Base-by-base conservation (phyloP, 2,329 filamentous ascomycete species). In the Apiospora saccharicola region DNA sequence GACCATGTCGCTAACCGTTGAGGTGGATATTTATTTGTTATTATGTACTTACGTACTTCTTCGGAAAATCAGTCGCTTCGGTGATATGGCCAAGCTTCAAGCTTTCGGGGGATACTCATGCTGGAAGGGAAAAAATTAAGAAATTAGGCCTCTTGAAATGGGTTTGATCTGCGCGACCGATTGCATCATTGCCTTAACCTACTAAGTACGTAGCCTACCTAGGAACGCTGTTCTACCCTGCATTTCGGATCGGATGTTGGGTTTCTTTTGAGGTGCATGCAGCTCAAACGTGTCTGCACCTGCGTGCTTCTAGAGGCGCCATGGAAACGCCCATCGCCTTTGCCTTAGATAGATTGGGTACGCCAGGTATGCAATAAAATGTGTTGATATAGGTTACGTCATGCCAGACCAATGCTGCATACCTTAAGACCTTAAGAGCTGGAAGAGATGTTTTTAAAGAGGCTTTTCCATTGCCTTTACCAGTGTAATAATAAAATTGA, bases 281-380 rank as follows among this genome's bases (percentile, higher is more conserved):
- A 64, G 57, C 57, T 64, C 16, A 64, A 64, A 64, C 57, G 57
- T 37, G 57, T 37, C 57, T 64, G 57, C 57, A 37, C 57, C 57
- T 64, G 57, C 30, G 34, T 41, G 57, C 34, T n/a, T 24, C n/a
- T 64, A 13, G 57, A 64, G 19, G 57, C 30, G 57, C 57, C 24
- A 53, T 30, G n/a, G 37, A 37, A 37, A 5, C 37, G 8, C 37
- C 37, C 37, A 37, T 37, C 37, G 37, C 37, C 37, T 37, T 37
- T 37, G 19, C 46, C 46, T 47, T 47, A 10, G 46, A 47, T 47
- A 30, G 24, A 34, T 57, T 34, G 26, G 51, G 26, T 57, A 57
- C 12, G 51, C 30, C 10, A 37, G 10, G 57, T 64, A 64, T 64
- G 34, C 57, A 64, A 64, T 64, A 64, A 64, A 7, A 37, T n/a